A percentile compares a stretch with the other conserved stretches of the same genome.
Evolutionary conservation across 768 basidiomycete genomes (phyloP).

Genomic region (Trametes meyenii): DNA sequence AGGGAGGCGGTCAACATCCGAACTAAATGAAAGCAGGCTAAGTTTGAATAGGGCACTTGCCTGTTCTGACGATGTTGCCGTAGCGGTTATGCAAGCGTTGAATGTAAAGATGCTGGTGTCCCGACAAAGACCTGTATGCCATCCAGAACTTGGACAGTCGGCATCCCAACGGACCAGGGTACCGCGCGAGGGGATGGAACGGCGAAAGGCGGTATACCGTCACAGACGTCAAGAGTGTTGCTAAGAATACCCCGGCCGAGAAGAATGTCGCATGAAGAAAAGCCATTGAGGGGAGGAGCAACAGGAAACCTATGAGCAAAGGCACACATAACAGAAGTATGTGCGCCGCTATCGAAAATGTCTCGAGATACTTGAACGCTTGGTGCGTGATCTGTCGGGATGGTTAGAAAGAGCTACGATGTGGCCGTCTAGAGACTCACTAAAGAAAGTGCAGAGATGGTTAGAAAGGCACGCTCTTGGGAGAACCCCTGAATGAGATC

Average conservation of each 20-base stretch:
- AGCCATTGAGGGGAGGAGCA: neutral
- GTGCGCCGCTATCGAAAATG: conserved; percentile 3
- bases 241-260: neutral
- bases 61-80: conserved; percentile 41
- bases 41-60: conserved; percentile 23
- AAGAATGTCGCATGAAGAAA: neutral
- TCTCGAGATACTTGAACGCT: neutral
- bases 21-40: neutral
- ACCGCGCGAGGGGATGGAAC: conserved; percentile 41
- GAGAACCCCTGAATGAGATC: too few relatives aligned
- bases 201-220: conserved; percentile 41
- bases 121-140: conserved; percentile 26
- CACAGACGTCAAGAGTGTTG: conserved; percentile 27
- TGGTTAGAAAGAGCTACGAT: neutral
- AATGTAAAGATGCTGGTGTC: conserved; percentile 34
- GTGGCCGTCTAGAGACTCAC: neutral
- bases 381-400: conserved; percentile 7
- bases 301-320: neutral
- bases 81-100: conserved; percentile 40
- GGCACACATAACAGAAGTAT: neutral
- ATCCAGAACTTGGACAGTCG: conserved; percentile 36
- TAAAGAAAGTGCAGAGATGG: neutral
- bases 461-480: too few relatives aligned
- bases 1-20: neutral
- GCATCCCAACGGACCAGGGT: conserved; percentile 38